Evolutionary conservation across 169 alveolate species (phyloP).

Genomic region (Plasmodium yoelii): DNA sequence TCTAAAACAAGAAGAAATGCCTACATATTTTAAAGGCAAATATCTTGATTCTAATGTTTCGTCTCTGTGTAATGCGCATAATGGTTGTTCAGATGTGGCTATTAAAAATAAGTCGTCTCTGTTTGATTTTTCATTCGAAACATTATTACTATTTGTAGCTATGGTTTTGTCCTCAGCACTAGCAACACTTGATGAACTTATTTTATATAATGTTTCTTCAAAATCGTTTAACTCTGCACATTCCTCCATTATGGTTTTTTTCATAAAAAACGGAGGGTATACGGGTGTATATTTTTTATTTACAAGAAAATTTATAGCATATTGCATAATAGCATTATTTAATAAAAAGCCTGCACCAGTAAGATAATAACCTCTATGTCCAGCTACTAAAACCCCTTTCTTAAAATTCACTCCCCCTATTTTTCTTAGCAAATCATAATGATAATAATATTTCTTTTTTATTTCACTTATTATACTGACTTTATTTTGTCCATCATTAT

Average conservation of each 20-base stretch:
- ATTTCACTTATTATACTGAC: not conserved
- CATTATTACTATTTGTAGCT: not conserved
- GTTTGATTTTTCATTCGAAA: constrained; percentile 77
- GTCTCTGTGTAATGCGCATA: constrained; percentile 95
- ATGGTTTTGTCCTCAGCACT: not conserved
- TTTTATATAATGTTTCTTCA: constrained; percentile 95
- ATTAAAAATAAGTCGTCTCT: constrained; percentile 94
- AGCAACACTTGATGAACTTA: constrained; percentile 74
- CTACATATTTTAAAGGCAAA: constrained; percentile 96
- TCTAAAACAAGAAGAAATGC: constrained; percentile 98
- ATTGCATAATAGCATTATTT: constrained; percentile 96
- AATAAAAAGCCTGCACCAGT: constrained; percentile 96
- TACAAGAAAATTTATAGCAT: constrained; percentile 93
- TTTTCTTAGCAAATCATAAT: constrained; percentile 93
- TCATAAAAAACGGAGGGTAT: constrained; percentile 99
- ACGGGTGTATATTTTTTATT: constrained; percentile 95
- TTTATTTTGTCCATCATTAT: not conserved
- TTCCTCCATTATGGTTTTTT: constrained; percentile 94
- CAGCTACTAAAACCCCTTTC: constrained; percentile 97
- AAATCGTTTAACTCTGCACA: constrained; percentile 98
- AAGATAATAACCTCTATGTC: constrained; percentile 98
- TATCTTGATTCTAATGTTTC: constrained; percentile 87
- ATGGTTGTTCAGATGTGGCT: constrained; percentile 99
- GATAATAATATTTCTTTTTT: constrained; percentile 81
- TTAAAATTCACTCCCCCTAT: constrained; percentile 93